Evolutionary conservation across 2,329 filamentous ascomycete species (phyloP).

Genomic region (Clonostachys rosea): DNA sequence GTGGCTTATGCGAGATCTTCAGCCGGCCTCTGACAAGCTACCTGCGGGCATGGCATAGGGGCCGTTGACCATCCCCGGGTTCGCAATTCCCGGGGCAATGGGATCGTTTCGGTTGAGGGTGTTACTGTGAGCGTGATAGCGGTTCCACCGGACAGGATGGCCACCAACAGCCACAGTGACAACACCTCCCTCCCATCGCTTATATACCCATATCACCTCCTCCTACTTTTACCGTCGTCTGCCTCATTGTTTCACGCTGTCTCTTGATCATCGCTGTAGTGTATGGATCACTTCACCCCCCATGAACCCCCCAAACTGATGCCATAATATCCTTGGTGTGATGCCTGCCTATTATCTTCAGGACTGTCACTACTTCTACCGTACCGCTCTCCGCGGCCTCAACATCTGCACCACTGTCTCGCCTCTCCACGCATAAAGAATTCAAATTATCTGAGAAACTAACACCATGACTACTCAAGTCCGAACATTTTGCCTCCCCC

Average conservation of each 20-base stretch:
- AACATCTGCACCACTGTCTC: slow-evolving; percentile 78
- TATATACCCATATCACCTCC: not conserved
- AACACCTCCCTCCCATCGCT: no score
- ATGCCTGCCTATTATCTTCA: slow-evolving; percentile 82
- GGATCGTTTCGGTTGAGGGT: no score
- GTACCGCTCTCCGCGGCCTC: slow-evolving; percentile 80
- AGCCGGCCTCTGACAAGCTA: no score
- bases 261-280: not conserved
- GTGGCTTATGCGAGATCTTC: no score
- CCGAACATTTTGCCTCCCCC: slow-evolving; percentile 52
- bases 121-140: no score
- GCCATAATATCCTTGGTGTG: slow-evolving; percentile 30
- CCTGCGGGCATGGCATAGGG: no score
- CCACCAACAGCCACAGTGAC: no score
- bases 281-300: slow-evolving; percentile 4
- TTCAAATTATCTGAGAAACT: slow-evolving; percentile 8
- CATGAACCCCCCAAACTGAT: slow-evolving; percentile 1
- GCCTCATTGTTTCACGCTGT: not conserved
- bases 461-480: slow-evolving; percentile 29
- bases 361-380: slow-evolving; percentile 92
- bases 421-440: slow-evolving; percentile 62
- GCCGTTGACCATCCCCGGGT: no score
- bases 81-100: no score
- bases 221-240: not conserved
- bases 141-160: no score